Evolutionary conservation across 116 monocot genomes (phyloP), one percentile per base, ranked within the genome.

Genomic region (Zostera marina): DNA sequence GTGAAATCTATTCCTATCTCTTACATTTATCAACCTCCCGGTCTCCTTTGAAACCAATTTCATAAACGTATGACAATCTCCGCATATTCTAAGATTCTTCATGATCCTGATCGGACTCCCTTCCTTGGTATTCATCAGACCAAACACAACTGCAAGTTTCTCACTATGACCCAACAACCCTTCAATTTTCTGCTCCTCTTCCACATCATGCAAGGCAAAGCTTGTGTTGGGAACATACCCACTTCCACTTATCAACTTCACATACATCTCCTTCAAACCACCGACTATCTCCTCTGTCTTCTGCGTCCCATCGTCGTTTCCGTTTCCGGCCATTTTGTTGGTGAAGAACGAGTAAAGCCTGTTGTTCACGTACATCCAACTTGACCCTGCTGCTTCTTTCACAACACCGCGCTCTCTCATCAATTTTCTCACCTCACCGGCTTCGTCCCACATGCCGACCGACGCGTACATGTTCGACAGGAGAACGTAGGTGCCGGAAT

Each of bases 401-500:
- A 39, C 63, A 42, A 75, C 72, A 15, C 77, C 75, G 48, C 59
- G 42, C 7, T 45, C 52, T 58, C 60, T 75, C 83, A 83, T 83
- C 72, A 78, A 40, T 41, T 70, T 78, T 51, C 83, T 66, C 44
- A 83, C 52, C 54, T 66, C 66, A 11, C 60, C 64, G 10, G 73
- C 83, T 60, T 73, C 67, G 45, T 63, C 63, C 78, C 78, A 83
- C 78, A 73, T 75, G n/a, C 70, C 67, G 42, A 46, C 54, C 20
- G 75, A 66, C 19, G 83, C 78, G 42, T 83, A 78, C 58, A 78
- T 72, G 70, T 83, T 83, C 2, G 83, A 83, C 26, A 78, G 56
- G 17, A 83, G 55, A 15, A 83, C 64, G 61, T 78, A 83, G 44
- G 72, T 72, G 4, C 78, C 75, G 32, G 75, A 59, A 45, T 72